Conservation (phyloP, 202 grass and related monocot species). For the Zizania palustris region DNA sequence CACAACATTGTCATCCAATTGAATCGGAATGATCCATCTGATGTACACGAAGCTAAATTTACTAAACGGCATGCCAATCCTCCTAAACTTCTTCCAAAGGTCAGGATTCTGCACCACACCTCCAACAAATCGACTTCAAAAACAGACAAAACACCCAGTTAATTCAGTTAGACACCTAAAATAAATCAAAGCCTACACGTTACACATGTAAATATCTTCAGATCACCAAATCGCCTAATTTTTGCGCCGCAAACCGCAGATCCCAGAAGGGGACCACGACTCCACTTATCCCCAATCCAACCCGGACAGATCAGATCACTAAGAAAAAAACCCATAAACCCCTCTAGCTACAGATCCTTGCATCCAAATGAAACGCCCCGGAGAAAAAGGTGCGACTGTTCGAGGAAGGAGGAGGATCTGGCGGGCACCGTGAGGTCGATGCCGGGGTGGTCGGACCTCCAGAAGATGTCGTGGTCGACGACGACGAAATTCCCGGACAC, state of each 20-base stretch:
- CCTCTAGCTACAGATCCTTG: slow-evolving; percentile 1
- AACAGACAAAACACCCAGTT: not conserved
- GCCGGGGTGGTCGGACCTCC: slow-evolving; percentile 95
- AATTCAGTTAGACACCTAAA: not conserved
- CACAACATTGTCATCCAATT: not conserved
- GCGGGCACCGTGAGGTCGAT: slow-evolving; percentile 75
- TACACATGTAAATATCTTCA: not conserved
- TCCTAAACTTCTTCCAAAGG: slow-evolving; percentile 7
- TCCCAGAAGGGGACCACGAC: slow-evolving; percentile 17
- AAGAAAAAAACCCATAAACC: slow-evolving; percentile 38
- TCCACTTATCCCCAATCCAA: slow-evolving; percentile 16
- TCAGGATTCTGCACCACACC: not conserved
- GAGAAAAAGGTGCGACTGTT: not conserved
- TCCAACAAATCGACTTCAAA: not conserved
- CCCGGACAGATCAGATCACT: slow-evolving; percentile 41
- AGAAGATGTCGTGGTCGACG: slow-evolving; percentile 98
- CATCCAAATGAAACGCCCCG: not conserved
- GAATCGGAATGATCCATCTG: not conserved
- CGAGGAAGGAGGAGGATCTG: slow-evolving; percentile 9
- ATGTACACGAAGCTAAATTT: not conserved
- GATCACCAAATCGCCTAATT: not conserved
- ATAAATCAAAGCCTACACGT: not conserved
- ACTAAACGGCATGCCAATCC: not conserved
- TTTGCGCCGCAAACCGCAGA: slow-evolving; percentile 7
- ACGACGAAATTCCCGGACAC: slow-evolving; percentile 98